Conservation (phyloP, 169 alveolate species). For the Perkinsus olseni region DNA sequence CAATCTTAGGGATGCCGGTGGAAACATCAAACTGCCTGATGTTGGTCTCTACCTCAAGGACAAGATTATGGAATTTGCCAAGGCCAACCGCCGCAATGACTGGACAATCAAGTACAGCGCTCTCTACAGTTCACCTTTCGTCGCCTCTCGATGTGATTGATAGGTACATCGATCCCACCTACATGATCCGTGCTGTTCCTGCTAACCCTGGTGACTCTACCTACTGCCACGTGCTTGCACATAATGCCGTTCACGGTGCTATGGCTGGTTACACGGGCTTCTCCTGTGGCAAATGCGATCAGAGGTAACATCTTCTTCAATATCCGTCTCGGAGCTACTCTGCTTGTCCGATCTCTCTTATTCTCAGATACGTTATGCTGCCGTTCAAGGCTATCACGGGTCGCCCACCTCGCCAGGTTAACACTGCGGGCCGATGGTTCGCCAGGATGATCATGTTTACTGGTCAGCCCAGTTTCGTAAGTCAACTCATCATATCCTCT, state of each 20-base stretch:
- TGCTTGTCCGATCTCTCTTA: background rate
- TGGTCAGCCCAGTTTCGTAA: slow-evolving; percentile 24
- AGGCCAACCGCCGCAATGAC: slow-evolving; percentile 41
- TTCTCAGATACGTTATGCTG: slow-evolving; percentile 45
- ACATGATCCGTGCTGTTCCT: slow-evolving; percentile 68
- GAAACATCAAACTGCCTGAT: slow-evolving; percentile 40
- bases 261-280: slow-evolving; percentile 73
- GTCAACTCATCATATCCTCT: background rate
- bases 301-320: background rate
- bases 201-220: slow-evolving; percentile 67
- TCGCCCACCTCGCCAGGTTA: slow-evolving; percentile 20
- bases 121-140: background rate
- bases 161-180: slow-evolving; percentile 74
- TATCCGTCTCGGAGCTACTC: too few species aligned
- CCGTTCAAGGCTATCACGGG: slow-evolving; percentile 41
- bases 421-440: slow-evolving; percentile 16
- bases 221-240: slow-evolving; percentile 61
- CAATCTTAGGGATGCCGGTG: slow-evolving; percentile 43
- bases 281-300: slow-evolving; percentile 53
- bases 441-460: slow-evolving; percentile 20
- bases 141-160: slow-evolving; percentile 32
- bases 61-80: slow-evolving; percentile 55
- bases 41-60: slow-evolving; percentile 54
- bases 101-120: background rate
- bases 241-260: slow-evolving; percentile 71